Evolutionary conservation across 75 land plant genomes (phyloP), one percentile per base, ranked within the genome.

Genomic region (Cryptomeria japonica): DNA sequence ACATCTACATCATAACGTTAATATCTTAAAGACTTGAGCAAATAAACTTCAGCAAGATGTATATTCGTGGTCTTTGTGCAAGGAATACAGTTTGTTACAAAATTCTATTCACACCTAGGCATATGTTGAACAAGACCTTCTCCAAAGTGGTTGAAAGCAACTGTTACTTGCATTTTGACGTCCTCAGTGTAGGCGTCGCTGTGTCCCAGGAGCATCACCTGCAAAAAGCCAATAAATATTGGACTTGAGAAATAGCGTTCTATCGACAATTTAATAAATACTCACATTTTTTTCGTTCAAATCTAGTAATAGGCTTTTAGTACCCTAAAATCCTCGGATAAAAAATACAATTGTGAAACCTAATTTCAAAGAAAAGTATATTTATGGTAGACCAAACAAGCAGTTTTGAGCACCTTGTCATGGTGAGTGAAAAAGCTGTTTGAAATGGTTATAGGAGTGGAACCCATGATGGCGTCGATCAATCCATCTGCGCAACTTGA

Each of bases 381-480:
- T 36, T 15, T 13, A 36, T 46, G 86, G 14, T 0, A 46, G 31
- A 85, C 0, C 32, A 47, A 47, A 28, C 9, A 53, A n/a, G 41
- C 25, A 37, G 12, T 22, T n/a, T n/a, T n/a, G 6, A 10, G 16
- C 4, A 93, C 95, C 95, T 95, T 96, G 88, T 96, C 94, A 89
- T 96, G 98, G 87, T 96, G 93, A 73, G 94, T 94, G 91, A 96
- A 95, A 91, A 92, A 91, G 89, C 91, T 95, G 91, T 96, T 96
- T 78, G 98, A 94, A 56, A 96, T 92, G 80, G 98, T 94, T 72
- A 96, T 92, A 72, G 92, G 91, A 31, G 94, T 95, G 25, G 98
- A 96, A 2, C 93, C 96, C 90, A 90, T 89, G 76, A 96, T 86
- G 46, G 94, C 98, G 87, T 96, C 98, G 44, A 97, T 83, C 39